Base-by-base conservation (phyloP, 306 rosid genomes). In the Argentina anserina region DNA sequence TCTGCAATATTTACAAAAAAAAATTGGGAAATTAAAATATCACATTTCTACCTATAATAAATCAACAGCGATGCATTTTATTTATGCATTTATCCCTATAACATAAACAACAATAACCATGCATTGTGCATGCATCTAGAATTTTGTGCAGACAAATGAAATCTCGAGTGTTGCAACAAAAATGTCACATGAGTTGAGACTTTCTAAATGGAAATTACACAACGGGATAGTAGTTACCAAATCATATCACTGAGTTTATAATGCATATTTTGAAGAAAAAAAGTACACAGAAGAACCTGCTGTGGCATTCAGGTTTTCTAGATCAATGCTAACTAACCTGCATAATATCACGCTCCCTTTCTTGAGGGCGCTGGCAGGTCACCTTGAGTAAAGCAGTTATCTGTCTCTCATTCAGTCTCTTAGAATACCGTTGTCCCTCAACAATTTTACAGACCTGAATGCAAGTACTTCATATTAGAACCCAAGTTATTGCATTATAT, bases 361-460 rank as follows among this genome's bases (percentile, higher is more conserved):
- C 97, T 11, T 84, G 73, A 28, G 99, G 99, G 2, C 99, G 97
- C 77, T 95, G 99, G 34, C 99, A 95, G 9, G 97, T 91, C 34
- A 90, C 99, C 79, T 86, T 91, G 31, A 95, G 85, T 77, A 95
- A 71, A 59, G 93, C 97, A 41, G 99, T 90, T 43, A 95, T 95
- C 82, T 95, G 99, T 61, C 82, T 82, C 75, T 91, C 97, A 73
- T 95, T 95, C 50, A 95, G 58, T 81, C 96, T 76, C 75, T 92
- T 95, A 0, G 99, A 90, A 43, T 95, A 95, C 73, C 99, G 65
- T 70, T 95, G 99, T 6, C 99, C 99, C 78, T 95, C 96, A 5
- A 95, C 97, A 40, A 95, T 95, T 84, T 95, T 95, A 80, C 97
- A 95, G 25, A 95, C 99, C 99, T 95, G 73, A 47, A 84, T 14